phyloP scores from a whole-genome alignment of 2,329 filamentous ascomycete species.

The Monilinia aucupariae region DNA sequence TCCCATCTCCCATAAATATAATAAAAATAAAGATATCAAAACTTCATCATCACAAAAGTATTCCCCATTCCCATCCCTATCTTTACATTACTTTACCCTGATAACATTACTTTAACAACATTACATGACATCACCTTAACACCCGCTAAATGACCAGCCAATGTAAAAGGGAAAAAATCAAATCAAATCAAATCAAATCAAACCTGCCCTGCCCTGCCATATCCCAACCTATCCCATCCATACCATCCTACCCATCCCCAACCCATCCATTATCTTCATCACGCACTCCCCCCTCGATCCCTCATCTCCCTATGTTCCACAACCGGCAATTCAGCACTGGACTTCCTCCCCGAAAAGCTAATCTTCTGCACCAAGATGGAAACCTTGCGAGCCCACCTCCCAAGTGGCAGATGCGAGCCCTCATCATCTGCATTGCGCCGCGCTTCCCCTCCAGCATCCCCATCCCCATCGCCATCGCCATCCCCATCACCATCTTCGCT shows the following conservation, averaged over 20 bases:
- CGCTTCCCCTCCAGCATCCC: background rate
- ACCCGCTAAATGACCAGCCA: too few species aligned
- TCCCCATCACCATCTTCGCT: background rate
- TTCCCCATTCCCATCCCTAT: too few species aligned
- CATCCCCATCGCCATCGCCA: background rate
- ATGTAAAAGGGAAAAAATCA: too few species aligned
- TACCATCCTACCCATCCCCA: background rate
- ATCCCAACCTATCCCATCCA: background rate
- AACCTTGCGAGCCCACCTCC: slow-evolving; percentile 20
- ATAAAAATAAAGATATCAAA: too few species aligned
- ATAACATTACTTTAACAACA: too few species aligned
- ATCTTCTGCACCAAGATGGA: slow-evolving; percentile 22
- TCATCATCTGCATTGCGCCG: background rate
- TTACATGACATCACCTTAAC: too few species aligned
- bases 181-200: too few species aligned
- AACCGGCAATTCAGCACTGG: slow-evolving; percentile 18
- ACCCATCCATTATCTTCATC: background rate
- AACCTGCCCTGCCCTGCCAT: background rate
- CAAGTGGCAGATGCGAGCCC: slow-evolving; percentile 16
- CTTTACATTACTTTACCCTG: too few species aligned
- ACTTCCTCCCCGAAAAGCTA: slow-evolving; percentile 11
- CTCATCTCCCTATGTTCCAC: slow-evolving; percentile 22
- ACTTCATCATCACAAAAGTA: too few species aligned
- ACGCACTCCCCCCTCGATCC: slow-evolving; percentile 13
- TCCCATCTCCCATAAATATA: too few species aligned